Conservation (phyloP, 805 yeast species). For the Schwanniomyces yamadae region DNA sequence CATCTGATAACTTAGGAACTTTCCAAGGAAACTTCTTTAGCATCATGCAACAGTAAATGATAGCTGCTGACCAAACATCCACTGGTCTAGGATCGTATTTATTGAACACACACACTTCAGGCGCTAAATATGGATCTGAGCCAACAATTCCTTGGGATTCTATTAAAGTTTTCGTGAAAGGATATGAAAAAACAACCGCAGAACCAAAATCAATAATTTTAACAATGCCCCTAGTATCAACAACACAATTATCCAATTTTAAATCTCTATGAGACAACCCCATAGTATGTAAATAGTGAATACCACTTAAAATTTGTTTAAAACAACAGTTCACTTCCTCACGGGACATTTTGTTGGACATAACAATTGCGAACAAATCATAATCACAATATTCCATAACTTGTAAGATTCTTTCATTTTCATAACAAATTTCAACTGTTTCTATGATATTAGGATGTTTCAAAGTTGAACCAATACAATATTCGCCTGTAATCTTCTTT, state of each 20-base stretch:
- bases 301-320: conserved; percentile 72
- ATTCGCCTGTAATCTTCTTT: conserved; percentile 86
- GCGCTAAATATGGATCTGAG: conserved; percentile 83
- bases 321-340: conserved; percentile 81
- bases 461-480: conserved; percentile 79
- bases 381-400: conserved; percentile 94
- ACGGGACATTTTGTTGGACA: conserved; percentile 81
- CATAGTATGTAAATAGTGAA: conserved; percentile 67
- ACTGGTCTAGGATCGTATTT: conserved; percentile 75
- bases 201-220: conserved; percentile 83
- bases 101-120: conserved; percentile 63
- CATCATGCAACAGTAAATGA: conserved; percentile 85
- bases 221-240: conserved; percentile 68
- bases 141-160: conserved; percentile 79
- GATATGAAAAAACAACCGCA: conserved; percentile 79
- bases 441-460: conserved; percentile 80
- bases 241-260: conserved; percentile 80
- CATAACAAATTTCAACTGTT: conserved; percentile 72
- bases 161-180: conserved; percentile 59
- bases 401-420: conserved; percentile 71
- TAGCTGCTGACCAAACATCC: conserved; percentile 83
- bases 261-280: conserved; percentile 84
- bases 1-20: conserved; percentile 68
- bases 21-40: conserved; percentile 86
- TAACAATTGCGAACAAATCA: conserved; percentile 82